Conservation (phyloP, 2,329 filamentous ascomycete genomes). For the Fusarium mangiferae region DNA sequence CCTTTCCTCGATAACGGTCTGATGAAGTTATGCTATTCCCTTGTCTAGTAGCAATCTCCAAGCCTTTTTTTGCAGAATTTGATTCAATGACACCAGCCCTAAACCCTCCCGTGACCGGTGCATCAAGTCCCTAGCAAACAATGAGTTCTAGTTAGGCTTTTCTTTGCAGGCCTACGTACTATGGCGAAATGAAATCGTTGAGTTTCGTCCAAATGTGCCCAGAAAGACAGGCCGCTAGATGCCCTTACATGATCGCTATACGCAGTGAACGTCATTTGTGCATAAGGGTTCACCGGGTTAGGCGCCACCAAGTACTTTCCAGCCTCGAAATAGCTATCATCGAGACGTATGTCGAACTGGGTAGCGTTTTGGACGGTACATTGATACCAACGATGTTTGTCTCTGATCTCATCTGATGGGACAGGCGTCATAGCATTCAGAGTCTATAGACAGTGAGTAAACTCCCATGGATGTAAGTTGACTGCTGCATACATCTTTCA, state of each 20-base stretch:
- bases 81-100: not conserved
- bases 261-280: not conserved
- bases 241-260: accelerated
- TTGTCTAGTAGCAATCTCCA: not conserved
- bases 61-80: not conserved
- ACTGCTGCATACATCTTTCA: accelerated
- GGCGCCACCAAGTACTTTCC: accelerated
- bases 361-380: not conserved
- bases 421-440: accelerated
- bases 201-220: not conserved
- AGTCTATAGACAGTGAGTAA: not conserved
- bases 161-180: accelerated
- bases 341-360: accelerated
- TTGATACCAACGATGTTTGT: not conserved
- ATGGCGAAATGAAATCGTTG: not conserved
- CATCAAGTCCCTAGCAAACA: not conserved
- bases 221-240: accelerated
- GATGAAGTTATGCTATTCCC: accelerated
- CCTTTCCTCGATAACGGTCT: accelerated
- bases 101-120: accelerated
- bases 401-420: accelerated
- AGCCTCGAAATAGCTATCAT: accelerated
- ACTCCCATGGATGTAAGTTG: accelerated
- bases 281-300: accelerated
- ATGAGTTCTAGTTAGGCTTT: accelerated